Evolutionary conservation across 2,329 filamentous ascomycete genomes (phyloP), one percentile per base, ranked within the genome.

Genomic region (Diatrype stigma): DNA sequence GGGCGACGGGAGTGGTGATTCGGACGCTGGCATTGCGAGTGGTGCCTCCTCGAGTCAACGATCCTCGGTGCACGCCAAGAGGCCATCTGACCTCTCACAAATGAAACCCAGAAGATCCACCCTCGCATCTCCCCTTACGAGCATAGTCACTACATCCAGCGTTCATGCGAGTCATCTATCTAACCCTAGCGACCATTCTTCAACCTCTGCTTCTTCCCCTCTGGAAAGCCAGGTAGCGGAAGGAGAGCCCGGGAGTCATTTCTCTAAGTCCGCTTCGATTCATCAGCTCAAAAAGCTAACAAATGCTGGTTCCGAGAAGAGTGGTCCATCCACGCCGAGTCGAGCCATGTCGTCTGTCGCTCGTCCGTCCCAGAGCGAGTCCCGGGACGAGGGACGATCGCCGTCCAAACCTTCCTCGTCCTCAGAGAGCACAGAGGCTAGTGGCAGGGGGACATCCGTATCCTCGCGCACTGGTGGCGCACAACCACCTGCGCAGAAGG

Each of bases 271-370:
- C 72, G 79, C 81, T 69, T 83, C 84, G 67, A 75, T 82, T 77
- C 78, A 81, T 72, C 80, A 82, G 76, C 79, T 87, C 71, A 88
- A 83, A 78, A 87, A 86, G 89, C 92, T 96, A 90, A 96, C 91
- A 83, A 80, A 85, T 80, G 82, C 84, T 79, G 77, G 77, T 73
- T 76, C 77, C 72, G 76, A 84, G 78, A 96, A 96, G 92, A 96
- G 90, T 77, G 94, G 90, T 62, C 89, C 90, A 61, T 86, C 91
- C 54, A 92, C 93, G 60, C 95, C 93, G 50, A 93, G 90, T 57
- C 86, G 93, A 73, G 89, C 92, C 53, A 83, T 93, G 64, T 96
- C 90, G 64, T 96, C 90, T 51, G 73, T 79, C 47, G 77, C 79
- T 51, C 78, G 78, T 40, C 77, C 79, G 12, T 76, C 78, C 35